Evolutionary conservation across 805 yeast genomes (phyloP), one percentile per base, ranked within the genome.

Genomic region (Yamadazyma philogaea): DNA sequence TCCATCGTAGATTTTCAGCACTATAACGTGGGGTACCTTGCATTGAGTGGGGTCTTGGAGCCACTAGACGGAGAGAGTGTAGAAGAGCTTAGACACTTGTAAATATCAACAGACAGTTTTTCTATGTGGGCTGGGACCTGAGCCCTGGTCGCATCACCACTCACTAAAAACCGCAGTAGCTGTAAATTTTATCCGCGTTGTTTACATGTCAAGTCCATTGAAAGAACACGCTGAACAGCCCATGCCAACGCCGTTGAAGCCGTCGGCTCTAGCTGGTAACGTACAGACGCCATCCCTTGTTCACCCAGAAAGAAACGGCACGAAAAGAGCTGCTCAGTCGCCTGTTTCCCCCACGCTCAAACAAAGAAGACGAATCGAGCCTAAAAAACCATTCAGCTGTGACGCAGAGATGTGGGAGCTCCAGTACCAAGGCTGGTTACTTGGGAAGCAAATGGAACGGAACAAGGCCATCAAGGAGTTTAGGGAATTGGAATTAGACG

Each of bases 1-100:
- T 74, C 66, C 57, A 45, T 70, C 34, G 55, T 66, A 38, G 54
- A 77, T 54, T 63, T 70, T 57, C 69, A 66, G 53, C 42, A 62
- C 33, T 57, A 63, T 56, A 63, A 74, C 51, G 56, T 68, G 45
- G 71, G 74, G 35, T 56, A 55, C 54, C 45, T 75, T 60, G 56
- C 69, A 44, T 30, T 55, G 40, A 48, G 59, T 54, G 61, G 36
- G 6, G 24, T 19, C 12, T 20, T 33, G 10, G 20, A 32, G 8
- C 16, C 37, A 11, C 22, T 30, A 6, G 27, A 39, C 18, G 33
- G 16, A 4, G 18, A 8, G 33, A 30, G n/a, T 7, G 8, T 30
- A 11, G 18, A 30, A 14, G 7, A 30, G 8, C 7, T 30, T 8
- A 30, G 18, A 30, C 28, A 24, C 10, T 5, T 7, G 28, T 24